Percentiles rank a stretch among this genome's conserved stretches.
These are phyloP conservation scores for Calonectria crousiana DNA, from an alignment of 2,329 filamentous ascomycete genomes.

Conservation along the genomic window DNA sequence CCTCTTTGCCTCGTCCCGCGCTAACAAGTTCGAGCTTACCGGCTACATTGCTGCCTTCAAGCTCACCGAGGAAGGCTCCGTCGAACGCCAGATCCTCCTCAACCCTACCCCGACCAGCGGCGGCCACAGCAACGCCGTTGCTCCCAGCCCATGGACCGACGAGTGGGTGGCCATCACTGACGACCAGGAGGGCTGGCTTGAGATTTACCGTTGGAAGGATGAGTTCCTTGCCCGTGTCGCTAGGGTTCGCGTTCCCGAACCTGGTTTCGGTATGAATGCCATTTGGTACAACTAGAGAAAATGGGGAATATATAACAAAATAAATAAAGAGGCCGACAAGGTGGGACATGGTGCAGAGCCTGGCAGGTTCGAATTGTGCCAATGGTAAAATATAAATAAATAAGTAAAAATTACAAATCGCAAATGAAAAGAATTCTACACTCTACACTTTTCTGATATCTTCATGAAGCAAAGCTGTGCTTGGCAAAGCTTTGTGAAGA, in stretches of 20 bases:
- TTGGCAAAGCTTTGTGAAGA: not conserved
- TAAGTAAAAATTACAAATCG: not conserved
- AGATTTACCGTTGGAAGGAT: conserved; percentile 89
- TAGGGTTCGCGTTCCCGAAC: conserved; percentile 81
- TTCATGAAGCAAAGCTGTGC: not conserved
- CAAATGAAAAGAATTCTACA: not conserved
- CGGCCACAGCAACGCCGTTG: conserved; percentile 90
- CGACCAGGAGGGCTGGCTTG: conserved; percentile 87
- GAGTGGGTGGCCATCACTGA: conserved; percentile 93
- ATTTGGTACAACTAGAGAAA: conserved; percentile 76
- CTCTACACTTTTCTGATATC: not conserved
- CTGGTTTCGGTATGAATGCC: conserved; percentile 97
- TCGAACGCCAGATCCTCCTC: conserved; percentile 83
- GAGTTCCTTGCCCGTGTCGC: conserved; percentile 85
- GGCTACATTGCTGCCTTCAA: conserved; percentile 88
- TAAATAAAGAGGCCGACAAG: not conserved
- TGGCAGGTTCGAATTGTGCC: not conserved
- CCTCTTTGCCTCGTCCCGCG: conserved; percentile 86
- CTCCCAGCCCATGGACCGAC: conserved; percentile 84
- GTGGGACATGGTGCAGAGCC: not conserved
- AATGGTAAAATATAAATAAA: not conserved
- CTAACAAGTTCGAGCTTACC: conserved; percentile 80
- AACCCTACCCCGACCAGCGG: conserved; percentile 89
- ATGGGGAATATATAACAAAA: not conserved
- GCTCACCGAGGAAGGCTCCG: conserved; percentile 74